A percentile compares a stretch with the other conserved stretches of the same genome.
phyloP scores from a whole-genome alignment of 495 filamentous ascomycete genomes.

The Penicillium ochrochloron region DNA sequence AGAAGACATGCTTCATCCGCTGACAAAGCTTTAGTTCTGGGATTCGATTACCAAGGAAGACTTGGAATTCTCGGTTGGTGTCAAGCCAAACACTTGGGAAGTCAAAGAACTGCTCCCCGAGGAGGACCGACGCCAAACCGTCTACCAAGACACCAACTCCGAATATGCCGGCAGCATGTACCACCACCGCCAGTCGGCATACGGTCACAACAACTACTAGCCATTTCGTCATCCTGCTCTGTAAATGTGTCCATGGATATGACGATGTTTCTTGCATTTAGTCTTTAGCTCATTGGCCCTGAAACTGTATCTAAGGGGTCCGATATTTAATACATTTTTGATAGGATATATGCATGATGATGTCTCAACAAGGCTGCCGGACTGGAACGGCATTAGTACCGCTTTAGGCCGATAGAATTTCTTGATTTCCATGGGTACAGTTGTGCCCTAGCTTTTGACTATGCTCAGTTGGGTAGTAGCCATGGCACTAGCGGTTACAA shows the following conservation, averaged over 20 bases:
- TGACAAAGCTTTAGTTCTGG: slow-evolving; percentile 74
- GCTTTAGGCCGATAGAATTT: background rate
- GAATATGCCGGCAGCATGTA: slow-evolving; percentile 66
- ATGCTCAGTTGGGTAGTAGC: background rate
- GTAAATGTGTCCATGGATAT: slow-evolving; percentile 31
- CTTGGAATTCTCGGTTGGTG: slow-evolving; percentile 95
- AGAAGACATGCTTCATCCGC: background rate
- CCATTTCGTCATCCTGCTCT: slow-evolving; percentile 11
- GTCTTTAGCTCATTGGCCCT: slow-evolving; percentile 8
- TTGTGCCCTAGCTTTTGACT: background rate
- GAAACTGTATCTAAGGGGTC: background rate
- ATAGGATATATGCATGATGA: slow-evolving; percentile 3
- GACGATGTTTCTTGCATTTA: slow-evolving; percentile 19
- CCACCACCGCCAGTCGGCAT: slow-evolving; percentile 52
- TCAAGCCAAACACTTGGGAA: slow-evolving; percentile 96
- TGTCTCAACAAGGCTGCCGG: background rate
- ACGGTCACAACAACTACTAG: slow-evolving; percentile 43
- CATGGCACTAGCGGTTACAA: slow-evolving; percentile 4
- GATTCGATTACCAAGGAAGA: slow-evolving; percentile 99
- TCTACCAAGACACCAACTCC: slow-evolving; percentile 70
- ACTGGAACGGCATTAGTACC: background rate
- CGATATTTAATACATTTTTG: slow-evolving; percentile 14
- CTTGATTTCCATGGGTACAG: background rate
- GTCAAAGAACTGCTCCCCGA: slow-evolving; percentile 93
- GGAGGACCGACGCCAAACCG: slow-evolving; percentile 78